Conservation (phyloP, 2,329 filamentous ascomycete species). For the Curvularia spicifera region DNA sequence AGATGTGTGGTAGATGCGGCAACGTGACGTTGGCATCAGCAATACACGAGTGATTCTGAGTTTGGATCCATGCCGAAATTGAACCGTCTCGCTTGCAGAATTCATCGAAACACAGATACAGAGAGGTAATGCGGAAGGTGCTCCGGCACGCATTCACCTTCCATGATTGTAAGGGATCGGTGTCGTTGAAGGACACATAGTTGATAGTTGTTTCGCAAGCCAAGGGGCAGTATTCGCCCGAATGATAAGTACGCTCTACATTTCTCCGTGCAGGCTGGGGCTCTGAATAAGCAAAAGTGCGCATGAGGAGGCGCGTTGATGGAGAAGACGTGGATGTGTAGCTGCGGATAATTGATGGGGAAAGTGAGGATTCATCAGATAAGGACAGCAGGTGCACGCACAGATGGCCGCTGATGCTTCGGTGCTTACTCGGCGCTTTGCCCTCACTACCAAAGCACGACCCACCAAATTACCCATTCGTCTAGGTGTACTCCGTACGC, state of each 20-base stretch:
- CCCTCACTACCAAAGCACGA: not conserved
- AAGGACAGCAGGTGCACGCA: not conserved
- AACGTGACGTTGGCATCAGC: constrained; percentile 30
- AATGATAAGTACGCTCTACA: constrained; percentile 23
- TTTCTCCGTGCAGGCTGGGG: constrained; percentile 6
- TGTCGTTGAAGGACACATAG: constrained; percentile 45
- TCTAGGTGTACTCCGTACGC: not conserved
- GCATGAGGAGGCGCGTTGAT: constrained; percentile 27
- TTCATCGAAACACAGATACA: constrained; percentile 40
- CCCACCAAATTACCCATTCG: not conserved
- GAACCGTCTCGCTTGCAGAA: constrained; percentile 31
- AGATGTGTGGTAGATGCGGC: constrained; percentile 33
- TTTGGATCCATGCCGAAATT: constrained; percentile 26
- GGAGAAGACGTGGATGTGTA: constrained; percentile 13
- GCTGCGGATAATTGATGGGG: constrained; percentile 23
- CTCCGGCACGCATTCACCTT: constrained; percentile 40
- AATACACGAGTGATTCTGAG: constrained; percentile 31
- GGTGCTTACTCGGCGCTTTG: not conserved
- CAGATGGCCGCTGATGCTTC: not conserved
- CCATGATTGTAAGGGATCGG: constrained; percentile 31
- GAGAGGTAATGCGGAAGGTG: constrained; percentile 29
- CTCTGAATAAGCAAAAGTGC: constrained; percentile 17
- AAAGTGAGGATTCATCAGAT: constrained; percentile 33
- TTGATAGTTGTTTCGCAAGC: constrained; percentile 39
- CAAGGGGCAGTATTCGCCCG: constrained; percentile 38